phyloP scores from a whole-genome alignment of 2,329 filamentous ascomycete genomes.

The Lasiodiplodia sp. region DNA sequence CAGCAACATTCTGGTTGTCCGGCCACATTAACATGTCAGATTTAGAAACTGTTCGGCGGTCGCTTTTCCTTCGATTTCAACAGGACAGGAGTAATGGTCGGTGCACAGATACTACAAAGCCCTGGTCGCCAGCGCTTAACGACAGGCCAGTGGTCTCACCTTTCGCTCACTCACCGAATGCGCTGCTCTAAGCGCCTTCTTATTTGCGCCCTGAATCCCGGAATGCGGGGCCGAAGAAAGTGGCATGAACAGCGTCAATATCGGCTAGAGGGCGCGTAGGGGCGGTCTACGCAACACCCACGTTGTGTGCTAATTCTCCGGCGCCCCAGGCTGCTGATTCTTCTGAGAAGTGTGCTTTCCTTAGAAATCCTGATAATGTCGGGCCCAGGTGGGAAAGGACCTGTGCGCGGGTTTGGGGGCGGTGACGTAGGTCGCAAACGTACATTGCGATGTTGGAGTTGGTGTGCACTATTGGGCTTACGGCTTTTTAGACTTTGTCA shows the following conservation, averaged over 20 bases:
- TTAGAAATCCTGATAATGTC: neutral
- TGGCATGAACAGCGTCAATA: neutral
- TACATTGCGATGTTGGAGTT: neutral
- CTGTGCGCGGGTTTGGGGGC: neutral
- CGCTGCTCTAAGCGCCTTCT: neutral
- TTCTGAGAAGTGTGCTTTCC: neutral
- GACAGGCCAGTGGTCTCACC: neutral
- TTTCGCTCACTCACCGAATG: neutral
- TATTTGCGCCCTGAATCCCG: neutral
- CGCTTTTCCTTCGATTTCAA: neutral
- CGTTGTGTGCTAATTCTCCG: neutral
- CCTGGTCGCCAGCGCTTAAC: neutral
- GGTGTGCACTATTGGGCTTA: no score
- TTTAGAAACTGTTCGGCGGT: neutral
- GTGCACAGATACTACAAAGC: neutral
- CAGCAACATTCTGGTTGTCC: neutral
- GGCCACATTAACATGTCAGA: neutral
- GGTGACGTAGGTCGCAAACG: neutral
- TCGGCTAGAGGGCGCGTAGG: neutral
- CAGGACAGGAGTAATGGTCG: neutral
- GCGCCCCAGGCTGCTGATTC: neutral
- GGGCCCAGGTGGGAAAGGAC: neutral
- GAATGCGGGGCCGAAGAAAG: neutral
- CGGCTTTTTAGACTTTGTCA: no score
- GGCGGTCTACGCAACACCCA: neutral